phyloP scores from a whole-genome alignment of 192 early-diverging fungal genomes.

The Backusella mclennaniae region DNA sequence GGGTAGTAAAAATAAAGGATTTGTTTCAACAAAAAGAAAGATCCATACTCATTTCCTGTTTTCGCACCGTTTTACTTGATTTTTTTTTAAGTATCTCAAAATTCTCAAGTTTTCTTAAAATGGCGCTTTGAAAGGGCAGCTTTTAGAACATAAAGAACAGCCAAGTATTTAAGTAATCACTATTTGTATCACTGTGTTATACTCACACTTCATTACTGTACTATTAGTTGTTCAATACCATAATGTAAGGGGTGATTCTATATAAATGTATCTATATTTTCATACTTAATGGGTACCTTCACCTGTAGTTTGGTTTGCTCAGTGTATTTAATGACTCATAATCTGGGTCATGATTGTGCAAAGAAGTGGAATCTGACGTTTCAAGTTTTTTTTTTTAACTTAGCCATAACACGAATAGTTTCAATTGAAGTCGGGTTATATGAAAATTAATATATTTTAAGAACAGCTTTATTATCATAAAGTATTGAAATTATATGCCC shows the following conservation, averaged over 20 bases:
- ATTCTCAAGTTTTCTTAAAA: not conserved
- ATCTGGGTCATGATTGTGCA: too few relatives aligned
- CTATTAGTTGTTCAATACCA: not conserved
- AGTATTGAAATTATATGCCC: too few relatives aligned
- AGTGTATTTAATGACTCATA: too few relatives aligned
- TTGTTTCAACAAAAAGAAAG: not conserved
- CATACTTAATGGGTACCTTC: too few relatives aligned
- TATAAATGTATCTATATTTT: too few relatives aligned
- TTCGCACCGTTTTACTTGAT: not conserved
- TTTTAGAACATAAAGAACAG: not conserved
- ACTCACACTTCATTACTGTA: not conserved
- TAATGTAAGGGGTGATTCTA: not conserved
- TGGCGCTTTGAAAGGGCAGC: not conserved
- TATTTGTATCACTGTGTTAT: not conserved
- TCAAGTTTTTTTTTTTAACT: too few relatives aligned
- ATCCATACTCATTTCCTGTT: not conserved
- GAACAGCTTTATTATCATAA: too few relatives aligned
- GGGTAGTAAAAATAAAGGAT: not conserved
- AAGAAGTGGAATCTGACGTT: too few relatives aligned
- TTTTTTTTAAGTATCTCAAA: not conserved
- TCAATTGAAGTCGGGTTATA: too few relatives aligned
- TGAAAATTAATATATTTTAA: too few relatives aligned
- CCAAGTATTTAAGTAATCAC: not conserved
- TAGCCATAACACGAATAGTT: too few relatives aligned
- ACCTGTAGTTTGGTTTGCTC: too few relatives aligned